Conservation (phyloP, 23 red algal species). For the Porphyridium purpureum region DNA sequence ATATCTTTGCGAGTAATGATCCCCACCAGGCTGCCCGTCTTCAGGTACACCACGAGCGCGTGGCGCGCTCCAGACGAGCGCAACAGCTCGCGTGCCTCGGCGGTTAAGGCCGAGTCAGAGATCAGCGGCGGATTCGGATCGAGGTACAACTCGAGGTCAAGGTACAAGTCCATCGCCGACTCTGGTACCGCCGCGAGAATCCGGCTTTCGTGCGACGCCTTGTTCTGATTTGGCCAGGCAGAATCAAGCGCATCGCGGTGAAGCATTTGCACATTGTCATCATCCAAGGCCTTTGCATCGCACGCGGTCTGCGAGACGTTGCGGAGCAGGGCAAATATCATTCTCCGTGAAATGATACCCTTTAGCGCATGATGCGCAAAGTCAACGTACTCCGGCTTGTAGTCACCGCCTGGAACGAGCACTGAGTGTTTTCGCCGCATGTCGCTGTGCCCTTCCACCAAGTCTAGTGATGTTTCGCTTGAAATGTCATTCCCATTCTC, state of each 20-base stretch:
- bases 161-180: constrained; percentile 2
- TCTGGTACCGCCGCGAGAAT: constrained; percentile 14
- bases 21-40: constrained; percentile 35
- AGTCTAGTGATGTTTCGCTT: too few relatives aligned
- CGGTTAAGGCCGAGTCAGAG: constrained; percentile 31
- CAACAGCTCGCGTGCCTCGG: constrained; percentile 25
- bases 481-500: too few relatives aligned
- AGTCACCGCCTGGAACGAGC: too few relatives aligned
- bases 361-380: too few relatives aligned
- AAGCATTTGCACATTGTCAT: too few relatives aligned
- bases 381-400: too few relatives aligned
- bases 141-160: constrained; percentile 52
- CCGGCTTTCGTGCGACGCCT: constrained; percentile 6
- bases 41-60: constrained; percentile 35
- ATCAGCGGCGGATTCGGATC: constrained; percentile 63
- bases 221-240: constrained; percentile 36
- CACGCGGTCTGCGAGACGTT: too few relatives aligned
- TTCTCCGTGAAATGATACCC: too few relatives aligned
- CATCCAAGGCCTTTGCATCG: too few relatives aligned
- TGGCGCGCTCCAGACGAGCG: constrained; percentile 55
- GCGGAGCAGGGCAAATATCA: too few relatives aligned
- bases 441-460: too few relatives aligned
- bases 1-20: constrained; percentile 76
- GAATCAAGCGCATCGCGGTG: constrained; percentile 23
- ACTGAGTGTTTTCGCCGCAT: too few relatives aligned